Conservation (phyloP, 345 rosid species). For the Moricandia arvensis region DNA sequence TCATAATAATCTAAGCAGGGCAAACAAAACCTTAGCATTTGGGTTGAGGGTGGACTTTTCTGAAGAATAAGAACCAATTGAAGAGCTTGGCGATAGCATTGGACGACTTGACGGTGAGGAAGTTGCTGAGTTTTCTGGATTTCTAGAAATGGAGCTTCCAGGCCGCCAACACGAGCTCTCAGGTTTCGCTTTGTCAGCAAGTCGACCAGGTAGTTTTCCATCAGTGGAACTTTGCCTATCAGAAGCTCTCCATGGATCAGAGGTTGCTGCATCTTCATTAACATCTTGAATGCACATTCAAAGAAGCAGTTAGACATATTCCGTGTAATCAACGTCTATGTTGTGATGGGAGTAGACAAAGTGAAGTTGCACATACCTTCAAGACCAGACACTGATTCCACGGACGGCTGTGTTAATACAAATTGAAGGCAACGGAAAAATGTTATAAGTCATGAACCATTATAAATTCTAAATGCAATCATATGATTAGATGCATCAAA, state of each 20-base stretch:
- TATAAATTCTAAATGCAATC: conserved; percentile 7
- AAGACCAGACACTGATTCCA: conserved; percentile 32
- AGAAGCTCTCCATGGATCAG: conserved; percentile 35
- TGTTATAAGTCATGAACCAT: conserved; percentile 4
- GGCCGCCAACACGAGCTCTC: conserved; percentile 37
- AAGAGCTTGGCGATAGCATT: conserved; percentile 79
- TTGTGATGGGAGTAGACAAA: not conserved
- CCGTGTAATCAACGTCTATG: not conserved
- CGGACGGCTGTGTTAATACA: conserved; percentile 31
- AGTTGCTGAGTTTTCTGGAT: conserved; percentile 47
- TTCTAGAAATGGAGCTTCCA: conserved; percentile 55
- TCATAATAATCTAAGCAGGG: not conserved
- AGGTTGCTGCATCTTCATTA: conserved; percentile 43
- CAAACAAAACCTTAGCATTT: conserved; percentile 67
- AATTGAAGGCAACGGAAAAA: conserved; percentile 3
- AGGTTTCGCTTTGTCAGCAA: conserved; percentile 41
- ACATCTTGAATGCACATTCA: conserved; percentile 29
- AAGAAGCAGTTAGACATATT: conserved; percentile 6
- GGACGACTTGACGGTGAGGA: conserved; percentile 47
- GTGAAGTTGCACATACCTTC: conserved; percentile 23
- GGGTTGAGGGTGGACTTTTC: conserved; percentile 82
- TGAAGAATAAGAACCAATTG: conserved; percentile 67
- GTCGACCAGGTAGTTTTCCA: conserved; percentile 42
- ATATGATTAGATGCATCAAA: not conserved
- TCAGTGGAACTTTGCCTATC: conserved; percentile 20